Percentiles rank a stretch among this genome's conserved stretches.
Conservation (phyloP, 2,329 filamentous ascomycete genomes). For the Aspergillus piperis region DNA sequence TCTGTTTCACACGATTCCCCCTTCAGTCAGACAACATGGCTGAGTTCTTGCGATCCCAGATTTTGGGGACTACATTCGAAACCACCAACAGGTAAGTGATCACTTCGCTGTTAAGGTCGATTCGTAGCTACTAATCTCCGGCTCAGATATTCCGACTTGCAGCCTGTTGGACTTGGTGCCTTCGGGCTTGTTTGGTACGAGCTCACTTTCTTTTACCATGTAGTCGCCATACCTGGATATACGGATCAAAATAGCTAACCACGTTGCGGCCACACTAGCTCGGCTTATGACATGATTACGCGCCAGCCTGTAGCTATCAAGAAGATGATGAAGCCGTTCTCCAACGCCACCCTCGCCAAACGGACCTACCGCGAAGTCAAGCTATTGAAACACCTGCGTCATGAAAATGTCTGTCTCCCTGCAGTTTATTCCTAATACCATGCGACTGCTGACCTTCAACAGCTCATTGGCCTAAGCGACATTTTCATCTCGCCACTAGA, state of each 20-base stretch:
- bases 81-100: conserved; percentile 78
- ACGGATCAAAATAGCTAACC: background rate
- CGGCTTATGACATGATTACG: conserved; percentile 95
- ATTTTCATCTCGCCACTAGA: conserved; percentile 99
- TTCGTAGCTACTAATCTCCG: conserved; percentile 21
- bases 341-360: conserved; percentile 94
- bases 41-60: conserved; percentile 98
- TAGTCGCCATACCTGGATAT: background rate
- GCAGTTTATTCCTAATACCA: background rate
- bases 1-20: background rate
- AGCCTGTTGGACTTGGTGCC: conserved; percentile 97
- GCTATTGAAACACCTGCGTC: conserved; percentile 90
- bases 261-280: conserved; percentile 59
- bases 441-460: conserved; percentile 13
- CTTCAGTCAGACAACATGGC: conserved; percentile 68
- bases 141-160: conserved; percentile 88
- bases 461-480: conserved; percentile 97
- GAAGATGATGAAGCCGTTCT: conserved; percentile 99
- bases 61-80: conserved; percentile 99
- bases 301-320: conserved; percentile 96
- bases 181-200: conserved; percentile 93
- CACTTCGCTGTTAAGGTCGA: background rate
- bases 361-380: conserved; percentile 97
- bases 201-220: background rate
- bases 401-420: conserved; percentile 78